Conservation (phyloP, 2,329 filamentous ascomycete genomes). For the Trichoderma citrinoviride region DNA sequence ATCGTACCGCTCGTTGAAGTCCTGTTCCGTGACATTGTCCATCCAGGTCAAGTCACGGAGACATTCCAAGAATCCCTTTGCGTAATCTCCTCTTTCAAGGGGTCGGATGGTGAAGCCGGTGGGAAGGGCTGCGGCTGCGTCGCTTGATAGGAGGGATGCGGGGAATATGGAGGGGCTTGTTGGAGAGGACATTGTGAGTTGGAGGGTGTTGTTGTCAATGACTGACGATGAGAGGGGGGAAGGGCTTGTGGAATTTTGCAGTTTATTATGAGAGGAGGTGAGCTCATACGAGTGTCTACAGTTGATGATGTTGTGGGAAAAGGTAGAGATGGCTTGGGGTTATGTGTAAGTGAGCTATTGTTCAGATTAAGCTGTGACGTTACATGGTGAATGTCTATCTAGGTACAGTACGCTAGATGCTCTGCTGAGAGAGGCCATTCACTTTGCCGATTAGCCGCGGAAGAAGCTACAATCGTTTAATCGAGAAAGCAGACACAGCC, state of each 20-base stretch:
- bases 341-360: background rate
- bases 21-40: constrained; percentile 64
- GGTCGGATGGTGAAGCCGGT: constrained; percentile 69
- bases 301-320: background rate
- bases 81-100: constrained; percentile 65
- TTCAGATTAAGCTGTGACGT: background rate
- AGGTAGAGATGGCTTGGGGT: background rate
- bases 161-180: constrained; percentile 55
- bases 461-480: background rate
- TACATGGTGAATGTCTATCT: constrained; percentile 6
- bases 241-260: background rate
- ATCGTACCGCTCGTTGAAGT: constrained; percentile 67
- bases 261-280: background rate
- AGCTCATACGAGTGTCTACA: background rate
- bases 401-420: constrained; percentile 7
- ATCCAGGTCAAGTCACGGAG: constrained; percentile 74
- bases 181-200: background rate
- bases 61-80: constrained; percentile 70
- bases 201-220: background rate
- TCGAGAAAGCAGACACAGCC: too few species aligned
- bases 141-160: constrained; percentile 61
- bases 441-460: background rate
- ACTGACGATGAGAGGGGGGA: background rate
- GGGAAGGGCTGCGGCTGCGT: constrained; percentile 60
- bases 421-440: background rate